Base-by-base conservation (phyloP, 2,329 filamentous ascomycete species). In the Calonectria naviculata region DNA sequence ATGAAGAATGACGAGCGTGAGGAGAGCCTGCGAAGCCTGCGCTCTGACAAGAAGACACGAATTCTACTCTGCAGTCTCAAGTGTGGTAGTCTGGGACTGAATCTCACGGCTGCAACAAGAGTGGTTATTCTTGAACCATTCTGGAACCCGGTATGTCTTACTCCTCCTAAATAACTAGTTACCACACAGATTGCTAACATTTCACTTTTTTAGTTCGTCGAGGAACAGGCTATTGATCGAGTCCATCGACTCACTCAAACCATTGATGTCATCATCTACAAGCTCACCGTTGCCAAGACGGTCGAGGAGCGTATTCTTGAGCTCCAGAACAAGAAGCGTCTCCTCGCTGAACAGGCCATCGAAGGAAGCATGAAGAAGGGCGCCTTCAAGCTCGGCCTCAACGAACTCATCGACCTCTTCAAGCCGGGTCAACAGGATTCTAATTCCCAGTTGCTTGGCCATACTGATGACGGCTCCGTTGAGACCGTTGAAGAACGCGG, bases 241-340 rank as follows among this genome's bases (percentile, higher is more conserved):
- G 97, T 99, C 29, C 97, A 99, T 81, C 95, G 97, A n/a, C 92
- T 99, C 65, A 98, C 97, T 46, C 97, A 99, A 84, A 98, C 95
- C 1, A 89, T 96, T 46, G 95, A 98, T 80, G 97, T 99, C 38
- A 91, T 96, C 67, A 95, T 99, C 73, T 99, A 98, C 87, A 97
- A 97, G 79, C 90, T 99, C 78, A 98, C 95, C 3, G 92, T 99
- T 72, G 90, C 91, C 75, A 89, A 93, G 75, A 95, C 93, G 0
- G 96, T 99, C 67, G 97, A 99, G 86, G 95, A 96, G 83, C 92
- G 95, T 69, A 99, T 99, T 78, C 86, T 98, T n/a, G 94, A 94
- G 72, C 89, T 99, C 26, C 97, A 99, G 84, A 93, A 98, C 74
- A 95, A 95, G 83, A 99, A 99, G 86, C 91, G 97, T 13, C 91